Conservation (phyloP, 225 moss, liverwort and hornwort species). For the Straminergon stramineum region DNA sequence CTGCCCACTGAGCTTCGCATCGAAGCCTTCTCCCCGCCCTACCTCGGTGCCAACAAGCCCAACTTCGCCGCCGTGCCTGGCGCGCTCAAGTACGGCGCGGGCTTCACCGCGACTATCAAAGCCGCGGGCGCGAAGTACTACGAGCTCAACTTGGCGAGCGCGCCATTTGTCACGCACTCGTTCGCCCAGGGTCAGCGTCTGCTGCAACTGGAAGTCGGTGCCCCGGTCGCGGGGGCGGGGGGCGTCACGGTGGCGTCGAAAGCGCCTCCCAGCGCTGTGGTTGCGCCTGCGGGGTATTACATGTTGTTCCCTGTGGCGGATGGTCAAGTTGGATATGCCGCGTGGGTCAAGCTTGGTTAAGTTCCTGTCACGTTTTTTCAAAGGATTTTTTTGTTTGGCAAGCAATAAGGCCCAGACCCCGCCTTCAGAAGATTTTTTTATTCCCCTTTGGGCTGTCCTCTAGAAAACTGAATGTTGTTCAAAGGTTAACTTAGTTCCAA, state of each 20-base stretch:
- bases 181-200: conserved; percentile 18
- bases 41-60: conserved; percentile 4
- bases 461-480: too few relatives aligned
- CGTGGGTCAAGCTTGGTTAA: conserved; percentile 33
- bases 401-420: not conserved
- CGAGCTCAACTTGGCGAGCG: conserved; percentile 28
- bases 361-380: too few relatives aligned
- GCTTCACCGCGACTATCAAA: conserved; percentile 28
- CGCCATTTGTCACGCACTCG: conserved; percentile 41
- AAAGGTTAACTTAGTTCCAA: not conserved
- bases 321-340: conserved; percentile 13
- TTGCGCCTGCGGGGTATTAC: conserved; percentile 34
- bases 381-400: not conserved
- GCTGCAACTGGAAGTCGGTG: conserved; percentile 8
- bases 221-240: not conserved
- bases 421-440: not conserved
- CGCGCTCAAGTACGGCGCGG: conserved; percentile 14
- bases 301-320: conserved; percentile 41
- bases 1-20: conserved; percentile 43
- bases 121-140: not conserved
- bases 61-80: conserved; percentile 3
- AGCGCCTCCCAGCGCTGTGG: not conserved
- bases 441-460: too few relatives aligned
- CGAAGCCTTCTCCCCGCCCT: conserved; percentile 44
- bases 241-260: conserved; percentile 5